A percentile compares a stretch with the other conserved stretches of the same genome.
These are phyloP conservation scores for Bipolaris cookei DNA, from an alignment of 2,329 filamentous ascomycete species.

Conservation along the genomic window DNA sequence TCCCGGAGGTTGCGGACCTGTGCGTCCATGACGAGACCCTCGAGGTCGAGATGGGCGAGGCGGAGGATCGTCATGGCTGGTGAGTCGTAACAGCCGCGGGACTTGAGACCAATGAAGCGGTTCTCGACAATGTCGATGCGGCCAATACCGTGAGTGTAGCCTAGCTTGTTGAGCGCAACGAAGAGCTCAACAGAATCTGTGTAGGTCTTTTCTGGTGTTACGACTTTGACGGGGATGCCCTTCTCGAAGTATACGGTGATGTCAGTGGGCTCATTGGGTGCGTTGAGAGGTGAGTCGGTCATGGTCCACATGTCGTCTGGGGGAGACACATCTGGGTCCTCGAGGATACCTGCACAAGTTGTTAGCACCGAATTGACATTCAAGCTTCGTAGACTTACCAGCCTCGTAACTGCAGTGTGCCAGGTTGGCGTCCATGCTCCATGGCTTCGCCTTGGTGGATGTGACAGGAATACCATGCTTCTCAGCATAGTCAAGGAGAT, in stretches of 20 bases:
- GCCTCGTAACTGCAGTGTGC: constrained; percentile 83
- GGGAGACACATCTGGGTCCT: constrained; percentile 68
- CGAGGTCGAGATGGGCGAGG: constrained; percentile 65
- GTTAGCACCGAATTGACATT: background rate
- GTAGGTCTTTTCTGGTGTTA: constrained; percentile 63
- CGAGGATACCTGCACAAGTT: constrained; percentile 59
- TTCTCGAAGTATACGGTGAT: constrained; percentile 75
- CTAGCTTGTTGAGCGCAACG: constrained; percentile 73
- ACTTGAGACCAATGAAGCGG: constrained; percentile 80
- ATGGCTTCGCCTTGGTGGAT: constrained; percentile 71
- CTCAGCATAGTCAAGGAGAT: constrained; percentile 74
- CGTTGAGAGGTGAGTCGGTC: constrained; percentile 70
- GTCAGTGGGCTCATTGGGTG: constrained; percentile 73
- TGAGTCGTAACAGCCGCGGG: constrained; percentile 77
- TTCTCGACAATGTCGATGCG: constrained; percentile 85
- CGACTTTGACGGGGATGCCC: constrained; percentile 74
- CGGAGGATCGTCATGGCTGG: constrained; percentile 57
- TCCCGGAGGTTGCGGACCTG: constrained; percentile 73
- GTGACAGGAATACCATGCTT: constrained; percentile 73
- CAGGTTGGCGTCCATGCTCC: constrained; percentile 66
- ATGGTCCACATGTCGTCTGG: constrained; percentile 83
- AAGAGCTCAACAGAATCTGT: constrained; percentile 77
- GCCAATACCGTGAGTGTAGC: constrained; percentile 74
- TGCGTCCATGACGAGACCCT: constrained; percentile 71
- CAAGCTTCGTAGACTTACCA: constrained; percentile 51